A percentile compares a stretch with the other conserved stretches of the same genome.
Conservation (phyloP, 345 rosid species). For the Capsella bursapastoris region DNA sequence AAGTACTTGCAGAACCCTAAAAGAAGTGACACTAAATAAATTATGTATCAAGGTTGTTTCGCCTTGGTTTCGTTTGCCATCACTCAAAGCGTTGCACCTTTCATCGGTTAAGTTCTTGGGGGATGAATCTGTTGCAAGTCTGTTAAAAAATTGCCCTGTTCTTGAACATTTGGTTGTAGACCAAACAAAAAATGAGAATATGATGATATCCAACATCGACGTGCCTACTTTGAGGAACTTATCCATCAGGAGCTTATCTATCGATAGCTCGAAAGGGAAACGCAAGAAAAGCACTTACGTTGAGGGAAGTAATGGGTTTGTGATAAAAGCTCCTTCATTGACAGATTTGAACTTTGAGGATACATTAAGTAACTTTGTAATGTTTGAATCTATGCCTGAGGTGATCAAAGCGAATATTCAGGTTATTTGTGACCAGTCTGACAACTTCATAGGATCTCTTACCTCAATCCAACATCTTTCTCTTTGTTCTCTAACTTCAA, state of each 20-base stretch:
- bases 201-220: too few species aligned
- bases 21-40: neutral
- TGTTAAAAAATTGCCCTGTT: too few species aligned
- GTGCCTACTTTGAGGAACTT: neutral
- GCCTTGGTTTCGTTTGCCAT: neutral
- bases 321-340: slow-evolving; percentile 19
- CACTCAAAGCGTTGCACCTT: too few species aligned
- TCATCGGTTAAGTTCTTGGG: too few species aligned
- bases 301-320: neutral
- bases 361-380: slow-evolving; percentile 2
- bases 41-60: neutral
- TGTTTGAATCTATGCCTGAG: slow-evolving; percentile 15
- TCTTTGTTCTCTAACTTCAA: slow-evolving; percentile 12
- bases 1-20: slow-evolving; percentile 20
- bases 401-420: slow-evolving; percentile 3
- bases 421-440: slow-evolving; percentile 17
- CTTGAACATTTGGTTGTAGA: too few species aligned
- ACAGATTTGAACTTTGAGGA: neutral
- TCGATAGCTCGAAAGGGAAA: neutral
- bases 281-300: neutral
- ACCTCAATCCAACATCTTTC: slow-evolving; percentile 21
- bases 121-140: too few species aligned
- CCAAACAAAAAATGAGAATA: too few species aligned
- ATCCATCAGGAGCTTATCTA: slow-evolving; percentile 18
- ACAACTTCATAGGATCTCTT: slow-evolving; percentile 29